These are phyloP conservation scores for Eucommia ulmoides DNA, from an alignment of 257 asterid species.

Conservation along the genomic window DNA sequence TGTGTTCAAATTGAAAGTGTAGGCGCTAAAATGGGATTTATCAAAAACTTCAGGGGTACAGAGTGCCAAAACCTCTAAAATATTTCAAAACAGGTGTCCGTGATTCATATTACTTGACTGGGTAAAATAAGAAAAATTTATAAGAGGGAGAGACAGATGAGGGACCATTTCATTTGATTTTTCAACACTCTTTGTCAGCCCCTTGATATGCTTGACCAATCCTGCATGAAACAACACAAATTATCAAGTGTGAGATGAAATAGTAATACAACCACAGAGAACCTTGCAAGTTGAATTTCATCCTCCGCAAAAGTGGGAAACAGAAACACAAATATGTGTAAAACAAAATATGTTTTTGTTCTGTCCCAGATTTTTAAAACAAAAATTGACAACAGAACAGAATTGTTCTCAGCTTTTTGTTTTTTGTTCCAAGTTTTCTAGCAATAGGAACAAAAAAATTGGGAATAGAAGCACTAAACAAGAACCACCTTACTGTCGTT, in stretches of 20 bases:
- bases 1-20: no score
- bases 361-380: not conserved
- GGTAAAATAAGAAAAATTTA: not conserved
- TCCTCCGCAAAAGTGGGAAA: not conserved
- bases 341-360: no score
- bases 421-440: no score
- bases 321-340: not conserved
- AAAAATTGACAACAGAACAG: not conserved
- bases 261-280: not conserved
- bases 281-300: not conserved
- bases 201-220: conserved; percentile 68
- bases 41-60: not conserved
- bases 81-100: not conserved
- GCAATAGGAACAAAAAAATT: no score
- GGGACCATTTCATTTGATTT: conserved; percentile 86
- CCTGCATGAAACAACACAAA: conserved; percentile 34
- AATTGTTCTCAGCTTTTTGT: no score
- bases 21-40: no score
- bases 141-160: not conserved
- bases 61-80: not conserved
- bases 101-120: not conserved
- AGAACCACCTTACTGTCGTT: no score
- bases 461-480: no score
- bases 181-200: conserved; percentile 56
- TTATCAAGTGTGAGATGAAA: not conserved